phyloP scores from a whole-genome alignment of 768 basidiomycete species.

The Candolleomyces aberdarensis region DNA sequence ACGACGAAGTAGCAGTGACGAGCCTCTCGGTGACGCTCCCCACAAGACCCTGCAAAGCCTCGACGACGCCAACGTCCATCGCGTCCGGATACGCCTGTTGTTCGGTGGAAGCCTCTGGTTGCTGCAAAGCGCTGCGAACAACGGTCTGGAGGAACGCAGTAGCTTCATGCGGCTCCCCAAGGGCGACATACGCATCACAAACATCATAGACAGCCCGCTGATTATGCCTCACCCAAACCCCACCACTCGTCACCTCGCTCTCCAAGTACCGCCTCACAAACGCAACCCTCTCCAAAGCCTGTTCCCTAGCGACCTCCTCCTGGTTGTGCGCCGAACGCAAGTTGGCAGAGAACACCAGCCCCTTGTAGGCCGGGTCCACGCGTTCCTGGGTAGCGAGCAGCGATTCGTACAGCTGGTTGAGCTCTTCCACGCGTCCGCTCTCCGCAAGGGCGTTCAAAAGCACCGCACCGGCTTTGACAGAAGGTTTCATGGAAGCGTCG shows the following conservation, averaged over 20 bases:
- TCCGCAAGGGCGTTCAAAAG: constrained; percentile 49
- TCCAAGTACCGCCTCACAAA: constrained; percentile 13
- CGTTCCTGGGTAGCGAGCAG: constrained; percentile 27
- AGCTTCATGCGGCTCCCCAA: background rate
- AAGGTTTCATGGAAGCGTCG: constrained; percentile 41
- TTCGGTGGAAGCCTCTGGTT: constrained; percentile 15
- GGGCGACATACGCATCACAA: background rate
- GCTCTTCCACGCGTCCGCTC: constrained; percentile 30
- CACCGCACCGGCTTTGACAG: constrained; percentile 49
- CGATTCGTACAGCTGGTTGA: constrained; percentile 40
- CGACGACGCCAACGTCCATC: background rate
- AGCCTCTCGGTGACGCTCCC: no score
- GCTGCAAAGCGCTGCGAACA: background rate
- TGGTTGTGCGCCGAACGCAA: constrained; percentile 19
- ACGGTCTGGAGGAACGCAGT: background rate
- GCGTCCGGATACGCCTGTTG: background rate
- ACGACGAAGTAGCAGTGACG: no score
- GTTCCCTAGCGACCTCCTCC: constrained; percentile 13
- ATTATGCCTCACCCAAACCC: background rate
- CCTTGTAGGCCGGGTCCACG: constrained; percentile 35
- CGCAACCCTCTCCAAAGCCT: constrained; percentile 16
- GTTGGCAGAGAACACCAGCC: constrained; percentile 40
- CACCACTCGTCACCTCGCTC: background rate
- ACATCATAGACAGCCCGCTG: background rate
- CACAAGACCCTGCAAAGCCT: background rate